A percentile compares a stretch with the other conserved stretches of the same genome.
Conservation (phyloP, 202 grass and related monocot genomes). For the Setaria viridis region DNA sequence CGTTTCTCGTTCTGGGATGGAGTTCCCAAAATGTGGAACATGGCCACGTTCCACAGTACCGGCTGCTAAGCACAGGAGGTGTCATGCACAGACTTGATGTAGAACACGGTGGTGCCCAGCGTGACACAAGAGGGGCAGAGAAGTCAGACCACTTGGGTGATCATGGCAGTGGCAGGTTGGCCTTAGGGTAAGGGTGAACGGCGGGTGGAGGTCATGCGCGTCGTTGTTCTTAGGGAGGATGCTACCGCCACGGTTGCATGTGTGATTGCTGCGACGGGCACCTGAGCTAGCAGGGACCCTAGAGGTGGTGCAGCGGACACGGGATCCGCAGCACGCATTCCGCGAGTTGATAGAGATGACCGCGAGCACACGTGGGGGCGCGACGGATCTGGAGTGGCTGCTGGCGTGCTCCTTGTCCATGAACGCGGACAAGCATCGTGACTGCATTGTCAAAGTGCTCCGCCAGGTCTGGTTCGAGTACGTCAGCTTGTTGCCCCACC, state of each 20-base stretch:
- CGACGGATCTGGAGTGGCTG: constrained; percentile 82
- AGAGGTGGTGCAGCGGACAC: constrained; percentile 77
- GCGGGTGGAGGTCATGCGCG: constrained; percentile 13
- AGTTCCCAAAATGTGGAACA: no score
- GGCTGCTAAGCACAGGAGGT: no score
- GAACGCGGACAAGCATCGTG: constrained; percentile 89
- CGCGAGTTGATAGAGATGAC: constrained; percentile 94
- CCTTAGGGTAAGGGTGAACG: background rate
- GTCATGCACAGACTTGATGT: no score
- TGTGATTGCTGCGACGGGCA: constrained; percentile 9
- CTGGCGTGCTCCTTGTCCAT: constrained; percentile 87
- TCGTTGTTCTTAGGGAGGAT: constrained; percentile 27
- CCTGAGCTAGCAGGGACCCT: constrained; percentile 39
- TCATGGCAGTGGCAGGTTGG: no score
- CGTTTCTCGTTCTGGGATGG: no score
- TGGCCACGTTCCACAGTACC: no score
- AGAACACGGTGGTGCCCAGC: no score
- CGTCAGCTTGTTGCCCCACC: constrained; percentile 28
- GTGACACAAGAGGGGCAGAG: no score
- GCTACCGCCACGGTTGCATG: constrained; percentile 9
- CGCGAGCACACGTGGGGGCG: constrained; percentile 33
- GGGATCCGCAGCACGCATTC: constrained; percentile 82
- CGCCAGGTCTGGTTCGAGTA: constrained; percentile 79
- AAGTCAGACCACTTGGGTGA: no score
- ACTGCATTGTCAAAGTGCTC: constrained; percentile 90